Conservation (phyloP, 2,329 filamentous ascomycete species). For the Diaporthe australafricana region DNA sequence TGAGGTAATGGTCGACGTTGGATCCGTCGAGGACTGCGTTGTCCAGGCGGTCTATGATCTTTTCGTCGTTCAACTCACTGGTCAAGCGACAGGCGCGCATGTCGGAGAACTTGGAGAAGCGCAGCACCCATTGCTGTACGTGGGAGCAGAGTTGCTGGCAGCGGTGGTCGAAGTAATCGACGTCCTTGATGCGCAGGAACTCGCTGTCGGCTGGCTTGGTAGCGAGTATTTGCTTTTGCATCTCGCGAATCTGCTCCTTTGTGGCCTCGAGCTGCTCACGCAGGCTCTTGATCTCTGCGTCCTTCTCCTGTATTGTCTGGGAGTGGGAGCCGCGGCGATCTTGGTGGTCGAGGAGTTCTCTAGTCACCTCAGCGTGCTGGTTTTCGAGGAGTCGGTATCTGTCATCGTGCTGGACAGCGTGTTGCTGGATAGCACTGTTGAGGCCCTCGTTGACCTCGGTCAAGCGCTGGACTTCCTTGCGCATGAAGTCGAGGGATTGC, state of each 20-base stretch:
- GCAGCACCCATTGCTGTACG: constrained; percentile 96
- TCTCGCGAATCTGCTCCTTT: constrained; percentile 68
- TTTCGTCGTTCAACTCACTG: constrained; percentile 88
- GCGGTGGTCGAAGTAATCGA: constrained; percentile 94
- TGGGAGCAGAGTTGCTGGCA: constrained; percentile 96
- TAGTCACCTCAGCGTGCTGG: constrained; percentile 73
- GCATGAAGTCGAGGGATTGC: constrained; percentile 81
- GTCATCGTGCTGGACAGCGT: constrained; percentile 80
- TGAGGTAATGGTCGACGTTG: constrained; percentile 88
- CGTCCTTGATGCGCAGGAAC: constrained; percentile 84
- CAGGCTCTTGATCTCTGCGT: constrained; percentile 83
- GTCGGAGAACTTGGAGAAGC: constrained; percentile 98
- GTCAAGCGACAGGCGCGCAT: constrained; percentile 87
- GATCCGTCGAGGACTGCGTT: constrained; percentile 94
- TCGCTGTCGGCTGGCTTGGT: constrained; percentile 70
- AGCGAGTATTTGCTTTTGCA: constrained; percentile 69
- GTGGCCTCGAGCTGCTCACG: constrained; percentile 82
- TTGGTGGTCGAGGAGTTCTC: constrained; percentile 77
- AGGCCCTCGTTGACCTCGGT: constrained; percentile 86
- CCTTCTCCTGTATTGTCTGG: constrained; percentile 77
- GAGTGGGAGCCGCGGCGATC: constrained; percentile 71
- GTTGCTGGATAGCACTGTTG: constrained; percentile 79
- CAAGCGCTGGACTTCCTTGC: constrained; percentile 83
- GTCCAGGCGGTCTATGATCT: constrained; percentile 92
- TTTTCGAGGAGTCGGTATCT: constrained; percentile 76